Percentiles rank a stretch among this genome's conserved stretches.
Evolutionary conservation across 176 grass and related monocot species (phyloP).

Genomic region (Saccharum officinarum): DNA sequence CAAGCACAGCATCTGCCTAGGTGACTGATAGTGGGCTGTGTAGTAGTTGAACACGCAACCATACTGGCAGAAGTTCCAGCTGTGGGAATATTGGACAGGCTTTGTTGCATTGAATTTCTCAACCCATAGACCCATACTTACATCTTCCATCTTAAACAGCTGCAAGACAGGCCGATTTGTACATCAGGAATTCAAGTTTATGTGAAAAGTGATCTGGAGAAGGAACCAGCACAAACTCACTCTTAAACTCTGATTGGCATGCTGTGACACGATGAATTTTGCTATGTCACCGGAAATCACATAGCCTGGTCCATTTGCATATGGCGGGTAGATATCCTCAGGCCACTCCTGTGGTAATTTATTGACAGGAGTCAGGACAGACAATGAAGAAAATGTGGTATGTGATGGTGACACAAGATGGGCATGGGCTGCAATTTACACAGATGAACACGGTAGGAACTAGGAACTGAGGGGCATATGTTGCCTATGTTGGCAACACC

Average conservation of each 20-base stretch:
- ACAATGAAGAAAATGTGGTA: not conserved
- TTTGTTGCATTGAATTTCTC: slow-evolving; percentile 81
- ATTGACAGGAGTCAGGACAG: slow-evolving; percentile 9
- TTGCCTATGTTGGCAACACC: not conserved
- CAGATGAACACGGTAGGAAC: slow-evolving; percentile 4
- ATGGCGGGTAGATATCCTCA: slow-evolving; percentile 90
- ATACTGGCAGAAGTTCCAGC: slow-evolving; percentile 95
- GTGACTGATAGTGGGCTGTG: slow-evolving; percentile 96
- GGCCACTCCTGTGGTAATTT: slow-evolving; percentile 78
- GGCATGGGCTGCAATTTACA: not conserved
- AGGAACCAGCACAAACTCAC: slow-evolving; percentile 37
- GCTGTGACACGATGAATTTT: slow-evolving; percentile 69
- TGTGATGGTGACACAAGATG: slow-evolving; percentile 1
- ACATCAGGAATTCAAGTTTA: slow-evolving; percentile 17
- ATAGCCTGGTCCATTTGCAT: slow-evolving; percentile 94
- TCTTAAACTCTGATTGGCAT: slow-evolving; percentile 76
- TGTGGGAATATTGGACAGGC: slow-evolving; percentile 81
- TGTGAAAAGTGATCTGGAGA: not conserved
- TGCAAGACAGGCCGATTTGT: slow-evolving; percentile 40
- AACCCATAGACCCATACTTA: slow-evolving; percentile 94
- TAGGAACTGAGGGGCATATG: not conserved
- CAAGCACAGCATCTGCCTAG: slow-evolving; percentile 83
- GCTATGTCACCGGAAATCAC: slow-evolving; percentile 89
- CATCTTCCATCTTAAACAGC: slow-evolving; percentile 99
- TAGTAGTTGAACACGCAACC: slow-evolving; percentile 88